These are phyloP conservation scores for Scheffersomyces lignosus DNA, from an alignment of 805 yeast genomes.

Conservation along the genomic window DNA sequence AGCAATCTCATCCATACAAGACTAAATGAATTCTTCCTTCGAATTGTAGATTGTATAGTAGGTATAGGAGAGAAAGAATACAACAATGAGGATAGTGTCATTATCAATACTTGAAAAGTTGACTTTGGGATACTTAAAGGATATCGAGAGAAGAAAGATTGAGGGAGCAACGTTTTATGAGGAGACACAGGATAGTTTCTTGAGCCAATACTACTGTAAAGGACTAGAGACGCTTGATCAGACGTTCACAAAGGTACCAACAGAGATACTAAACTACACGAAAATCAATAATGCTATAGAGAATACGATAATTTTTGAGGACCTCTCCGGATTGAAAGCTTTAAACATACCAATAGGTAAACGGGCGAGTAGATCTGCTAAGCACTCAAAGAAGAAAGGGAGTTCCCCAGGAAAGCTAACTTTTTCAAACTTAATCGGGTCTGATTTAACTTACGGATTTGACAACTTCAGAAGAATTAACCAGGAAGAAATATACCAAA, in stretches of 20 bases:
- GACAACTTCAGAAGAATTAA: conserved; percentile 10
- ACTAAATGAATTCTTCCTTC: too few species aligned
- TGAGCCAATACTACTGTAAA: neutral
- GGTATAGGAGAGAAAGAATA: too few species aligned
- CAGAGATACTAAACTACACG: conserved; percentile 3
- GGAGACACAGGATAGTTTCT: neutral
- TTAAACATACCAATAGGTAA: neutral
- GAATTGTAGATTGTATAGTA: too few species aligned
- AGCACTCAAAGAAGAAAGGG: neutral
- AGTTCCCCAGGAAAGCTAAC: conserved; percentile 3
- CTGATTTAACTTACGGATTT: conserved; percentile 18
- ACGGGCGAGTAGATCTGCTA: neutral
- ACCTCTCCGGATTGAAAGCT: conserved; percentile 5
- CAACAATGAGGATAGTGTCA: too few species aligned
- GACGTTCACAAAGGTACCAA: too few species aligned
- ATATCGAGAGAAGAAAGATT: neutral
- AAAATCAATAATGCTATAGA: conserved; percentile 1
- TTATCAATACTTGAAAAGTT: neutral
- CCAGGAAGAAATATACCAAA: conserved; percentile 11
- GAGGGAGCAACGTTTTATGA: too few species aligned
- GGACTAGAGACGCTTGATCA: neutral
- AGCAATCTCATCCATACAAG: too few species aligned
- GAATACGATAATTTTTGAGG: conserved; percentile 1
- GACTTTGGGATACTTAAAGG: neutral
- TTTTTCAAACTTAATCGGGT: conserved; percentile 14